Evolutionary conservation across 176 grass and related monocot species (phyloP), one percentile per base, ranked within the genome.

Genomic region (Hyparrhenia diplandra): DNA sequence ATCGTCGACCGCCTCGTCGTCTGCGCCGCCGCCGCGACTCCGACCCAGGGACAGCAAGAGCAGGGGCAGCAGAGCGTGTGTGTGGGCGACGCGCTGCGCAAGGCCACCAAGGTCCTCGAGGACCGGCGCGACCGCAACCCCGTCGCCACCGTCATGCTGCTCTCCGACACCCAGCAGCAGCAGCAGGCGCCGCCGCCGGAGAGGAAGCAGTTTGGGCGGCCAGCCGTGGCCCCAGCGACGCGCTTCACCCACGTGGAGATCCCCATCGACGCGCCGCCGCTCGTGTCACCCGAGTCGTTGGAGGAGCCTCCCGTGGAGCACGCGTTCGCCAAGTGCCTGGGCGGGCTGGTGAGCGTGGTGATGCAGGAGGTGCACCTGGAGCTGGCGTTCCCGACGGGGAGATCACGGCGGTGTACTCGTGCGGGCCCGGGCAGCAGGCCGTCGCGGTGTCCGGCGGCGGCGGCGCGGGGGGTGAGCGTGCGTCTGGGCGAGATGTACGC

Each of bases 91-190:
- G 90, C 92, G 2, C 85, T 99, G 28, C 84, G 87, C 71, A 99
- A 99, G 86, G 96, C 96, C 62, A 93, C 92, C 55, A 99, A 99
- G 79, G 87, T 99, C 2, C 86, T 99, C 10, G 92, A 99, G 74
- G 96, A 99, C 68, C 91, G 96, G 16, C 85, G 84, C 8, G 87
- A 99, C 41, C 90, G 92, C 78, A 99, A 99, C 77, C 93, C 87
- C 0, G 90, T 99, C 5, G 96, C 96, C 60, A 99, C 96, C 20
- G 88, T 99, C 66, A 99, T 99, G 96, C 96, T 99, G 40, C 37
- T 99, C 5, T 93, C 96, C 6, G 92, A n/a, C n/a, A 99, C 63
- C 41, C 88, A 89, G 55, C 86, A 89, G 39, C 71, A 83, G 46
- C 72, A 58, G 37, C 47, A 2, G 20, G 5, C 12, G 43, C 13